phyloP scores from a whole-genome alignment of 2,329 filamentous ascomycete genomes.

The Sclerotinia nivalis region DNA sequence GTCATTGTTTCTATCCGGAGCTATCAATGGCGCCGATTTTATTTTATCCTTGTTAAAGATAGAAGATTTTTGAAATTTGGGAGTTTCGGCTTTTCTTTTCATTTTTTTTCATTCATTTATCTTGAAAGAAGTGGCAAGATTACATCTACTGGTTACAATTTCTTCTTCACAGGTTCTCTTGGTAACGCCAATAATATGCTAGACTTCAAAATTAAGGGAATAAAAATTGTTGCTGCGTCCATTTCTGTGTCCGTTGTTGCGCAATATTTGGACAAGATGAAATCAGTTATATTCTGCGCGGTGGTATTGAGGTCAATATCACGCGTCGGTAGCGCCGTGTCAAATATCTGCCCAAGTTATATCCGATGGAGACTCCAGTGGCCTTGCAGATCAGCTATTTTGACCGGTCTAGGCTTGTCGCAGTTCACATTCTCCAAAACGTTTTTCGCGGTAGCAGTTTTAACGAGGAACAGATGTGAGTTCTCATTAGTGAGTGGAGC shows the following conservation, averaged over 20 bases:
- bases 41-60: not conserved
- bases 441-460: not conserved
- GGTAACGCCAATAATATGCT: not conserved
- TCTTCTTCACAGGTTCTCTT: not conserved
- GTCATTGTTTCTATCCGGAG: not conserved
- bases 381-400: not conserved
- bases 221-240: not conserved
- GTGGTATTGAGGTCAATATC: not conserved
- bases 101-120: no score
- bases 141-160: rapidly evolving
- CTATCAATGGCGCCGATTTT: not conserved
- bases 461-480: not conserved
- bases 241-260: not conserved
- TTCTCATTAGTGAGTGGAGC: not conserved
- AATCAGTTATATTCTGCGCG: not conserved
- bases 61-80: no score
- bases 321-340: not conserved
- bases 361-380: no score
- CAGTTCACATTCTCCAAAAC: not conserved
- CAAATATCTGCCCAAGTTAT: not conserved
- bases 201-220: not conserved
- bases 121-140: not conserved
- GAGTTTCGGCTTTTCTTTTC: not conserved
- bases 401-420: not conserved
- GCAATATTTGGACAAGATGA: not conserved